phyloP scores from a whole-genome alignment of 139 green algal genomes.

The Coelastrella sp. region DNA sequence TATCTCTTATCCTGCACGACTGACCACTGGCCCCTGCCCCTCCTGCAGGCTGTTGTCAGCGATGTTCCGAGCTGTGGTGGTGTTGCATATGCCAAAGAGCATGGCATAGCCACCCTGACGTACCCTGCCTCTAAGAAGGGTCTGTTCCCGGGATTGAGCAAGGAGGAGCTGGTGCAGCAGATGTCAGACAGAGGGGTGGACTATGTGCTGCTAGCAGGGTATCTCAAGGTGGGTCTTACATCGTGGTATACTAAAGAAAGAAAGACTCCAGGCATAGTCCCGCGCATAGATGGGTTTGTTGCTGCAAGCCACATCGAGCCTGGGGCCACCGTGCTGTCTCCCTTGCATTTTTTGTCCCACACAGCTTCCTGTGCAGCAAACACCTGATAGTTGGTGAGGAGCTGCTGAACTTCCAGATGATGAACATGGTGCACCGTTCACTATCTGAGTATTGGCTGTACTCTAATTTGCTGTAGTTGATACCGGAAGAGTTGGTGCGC shows the following conservation, averaged over 20 bases:
- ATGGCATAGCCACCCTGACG: slow-evolving; percentile 82
- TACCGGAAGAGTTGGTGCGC: slow-evolving; percentile 84
- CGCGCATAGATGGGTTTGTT: no score
- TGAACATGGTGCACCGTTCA: no score
- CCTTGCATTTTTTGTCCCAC: neutral
- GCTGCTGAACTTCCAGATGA: no score
- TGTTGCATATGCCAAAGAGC: slow-evolving; percentile 77
- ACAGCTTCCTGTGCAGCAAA: no score
- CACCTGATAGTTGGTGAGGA: no score
- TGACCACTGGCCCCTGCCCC: no score
- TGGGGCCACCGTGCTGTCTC: no score
- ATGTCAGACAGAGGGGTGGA: slow-evolving; percentile 69
- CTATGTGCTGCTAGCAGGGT: slow-evolving; percentile 94
- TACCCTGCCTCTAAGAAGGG: slow-evolving; percentile 83
- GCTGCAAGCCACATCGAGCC: no score
- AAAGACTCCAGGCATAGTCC: no score
- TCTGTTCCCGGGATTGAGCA: slow-evolving; percentile 60
- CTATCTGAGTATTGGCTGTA: no score
- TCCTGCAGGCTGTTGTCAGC: slow-evolving; percentile 79
- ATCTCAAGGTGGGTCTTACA: slow-evolving; percentile 80
- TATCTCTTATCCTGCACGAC: no score
- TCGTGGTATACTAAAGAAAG: neutral
- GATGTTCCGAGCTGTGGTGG: slow-evolving; percentile 87
- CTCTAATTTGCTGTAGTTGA: slow-evolving; percentile 67
- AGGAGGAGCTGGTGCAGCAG: slow-evolving; percentile 68